Percentiles rank a stretch among this genome's conserved stretches.
Evolutionary conservation across 805 yeast species (phyloP).

Genomic region (Yarrowia osloensis): DNA sequence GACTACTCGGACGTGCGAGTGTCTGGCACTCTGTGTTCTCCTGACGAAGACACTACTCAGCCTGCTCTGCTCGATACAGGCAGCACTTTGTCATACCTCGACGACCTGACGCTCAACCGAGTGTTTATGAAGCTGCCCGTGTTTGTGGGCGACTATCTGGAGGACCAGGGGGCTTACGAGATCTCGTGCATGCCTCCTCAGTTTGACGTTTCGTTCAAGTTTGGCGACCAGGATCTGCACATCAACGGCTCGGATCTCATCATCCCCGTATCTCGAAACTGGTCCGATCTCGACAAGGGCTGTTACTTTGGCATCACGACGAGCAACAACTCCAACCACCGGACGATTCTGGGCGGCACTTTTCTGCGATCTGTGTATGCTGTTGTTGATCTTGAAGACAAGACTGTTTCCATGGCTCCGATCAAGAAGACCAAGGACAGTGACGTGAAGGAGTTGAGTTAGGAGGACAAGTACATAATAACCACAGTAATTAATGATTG

Average conservation of each 20-base stretch:
- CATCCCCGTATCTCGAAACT: conserved; percentile 8
- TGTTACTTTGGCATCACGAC: conserved; percentile 18
- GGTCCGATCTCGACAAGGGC: conserved; percentile 13
- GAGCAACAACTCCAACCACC: not conserved
- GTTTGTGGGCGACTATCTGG: not conserved
- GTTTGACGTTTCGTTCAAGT: conserved; percentile 20
- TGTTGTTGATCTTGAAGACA: not conserved
- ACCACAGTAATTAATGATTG: not conserved
- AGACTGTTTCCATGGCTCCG: conserved; percentile 8
- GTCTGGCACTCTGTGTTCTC: not conserved
- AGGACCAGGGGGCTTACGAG: not conserved
- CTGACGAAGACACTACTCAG: not conserved
- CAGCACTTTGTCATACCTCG: conserved; percentile 3
- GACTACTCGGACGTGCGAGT: not conserved
- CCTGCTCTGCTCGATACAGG: conserved; percentile 6
- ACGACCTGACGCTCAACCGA: not conserved
- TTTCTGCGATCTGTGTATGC: conserved; percentile 8
- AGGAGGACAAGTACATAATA: not conserved
- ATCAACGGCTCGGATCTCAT: conserved; percentile 16
- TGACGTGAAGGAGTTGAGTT: not conserved
- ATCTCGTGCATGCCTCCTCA: conserved; percentile 7
- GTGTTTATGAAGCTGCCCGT: conserved; percentile 13
- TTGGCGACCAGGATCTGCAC: conserved; percentile 3
- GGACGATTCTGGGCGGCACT: not conserved
- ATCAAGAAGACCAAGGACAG: not conserved